Evolutionary conservation across 1,139 yeast species (phyloP).

Genomic region (Suhomyces bokatorum): DNA sequence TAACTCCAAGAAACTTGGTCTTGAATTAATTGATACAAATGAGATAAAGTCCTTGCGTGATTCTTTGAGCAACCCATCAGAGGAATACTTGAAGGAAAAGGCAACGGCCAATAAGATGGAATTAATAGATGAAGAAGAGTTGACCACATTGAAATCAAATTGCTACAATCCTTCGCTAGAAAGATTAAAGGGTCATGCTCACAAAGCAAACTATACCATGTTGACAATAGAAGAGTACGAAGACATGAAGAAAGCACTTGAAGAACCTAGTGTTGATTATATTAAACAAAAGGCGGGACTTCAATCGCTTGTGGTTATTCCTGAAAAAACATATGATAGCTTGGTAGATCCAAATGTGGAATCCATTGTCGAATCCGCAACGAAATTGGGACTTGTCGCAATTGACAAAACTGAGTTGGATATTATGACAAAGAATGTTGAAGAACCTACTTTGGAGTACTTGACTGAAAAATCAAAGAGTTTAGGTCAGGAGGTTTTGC

Average conservation of each 20-base stretch:
- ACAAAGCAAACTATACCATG: constrained; percentile 18
- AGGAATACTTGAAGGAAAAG: constrained; percentile 20
- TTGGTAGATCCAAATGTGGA: constrained; percentile 24
- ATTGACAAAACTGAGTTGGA: constrained; percentile 17
- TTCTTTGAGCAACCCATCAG: constrained; percentile 23
- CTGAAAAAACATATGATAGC: constrained; percentile 22
- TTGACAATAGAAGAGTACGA: constrained; percentile 23
- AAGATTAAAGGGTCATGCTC: constrained; percentile 20
- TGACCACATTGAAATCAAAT: constrained; percentile 10
- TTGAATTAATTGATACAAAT: constrained; percentile 5
- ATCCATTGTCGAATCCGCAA: constrained; percentile 16
- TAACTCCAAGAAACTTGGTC: constrained; percentile 9
- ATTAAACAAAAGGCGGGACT: constrained; percentile 23
- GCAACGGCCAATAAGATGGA: constrained; percentile 6
- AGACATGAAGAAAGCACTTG: constrained; percentile 11
- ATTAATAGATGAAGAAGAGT: constrained; percentile 12
- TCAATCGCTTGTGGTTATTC: constrained; percentile 23
- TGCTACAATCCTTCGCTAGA: constrained; percentile 25
- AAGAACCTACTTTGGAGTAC: constrained; percentile 28
- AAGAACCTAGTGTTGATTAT: constrained; percentile 14
- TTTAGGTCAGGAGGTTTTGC: constrained; percentile 19
- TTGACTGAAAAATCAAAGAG: constrained; percentile 22
- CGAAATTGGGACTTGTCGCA: constrained; percentile 18
- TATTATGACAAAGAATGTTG: constrained; percentile 17
- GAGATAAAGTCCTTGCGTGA: constrained; percentile 7